Base-by-base conservation (phyloP, 257 asterid genomes). In the Sherardia arvensis region DNA sequence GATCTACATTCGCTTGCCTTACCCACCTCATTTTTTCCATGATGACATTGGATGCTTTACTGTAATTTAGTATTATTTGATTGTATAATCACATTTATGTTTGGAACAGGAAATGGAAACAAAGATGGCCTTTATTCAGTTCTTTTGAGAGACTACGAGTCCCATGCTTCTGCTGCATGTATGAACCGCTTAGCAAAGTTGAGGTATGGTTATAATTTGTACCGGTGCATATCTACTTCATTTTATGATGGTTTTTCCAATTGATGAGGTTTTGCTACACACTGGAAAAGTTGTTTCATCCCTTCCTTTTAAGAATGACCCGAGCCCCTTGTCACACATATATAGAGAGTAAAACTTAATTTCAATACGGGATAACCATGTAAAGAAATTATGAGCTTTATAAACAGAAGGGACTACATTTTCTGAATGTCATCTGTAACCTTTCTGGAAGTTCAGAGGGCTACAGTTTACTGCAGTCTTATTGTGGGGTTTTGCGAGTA, bases 101-200 rank as follows among this genome's bases (percentile, higher is more conserved):
- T 72, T 70, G 69, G 22, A 68, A 75, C 85, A 92, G 99, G 99
- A 69, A 92, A 92, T 68, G 99, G 99, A 68, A 87, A 79, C 69
- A 92, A 92, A 82, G 95, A 92, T 36, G 99, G 99, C 57, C 87
- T 92, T 65, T 87, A 85, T 82, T 87, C 99, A 7, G 87, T 89
- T 77, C 96, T 92, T 72, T 90, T 92, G 64, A 85, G 99, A 74
- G 99, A 92, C 81, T 92, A 89, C 68, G 78, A 77, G 73, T 54
- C 96, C 47, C 91, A 92, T 81, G 93, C 91, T 58, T 95, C 99
- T 71, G 84, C 99, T 61, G 74, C 81, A 66, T 89, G 97, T 77
- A 92, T 92, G 99, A 92, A 92, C 78, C 97, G 96, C 72, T 83
- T 89, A 67, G 99, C 99, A 38, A 92, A 92, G 83, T 72, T 92